phyloP scores from a whole-genome alignment of 192 early-diverging fungal genomes.

The Geosiphon pyriformis region DNA sequence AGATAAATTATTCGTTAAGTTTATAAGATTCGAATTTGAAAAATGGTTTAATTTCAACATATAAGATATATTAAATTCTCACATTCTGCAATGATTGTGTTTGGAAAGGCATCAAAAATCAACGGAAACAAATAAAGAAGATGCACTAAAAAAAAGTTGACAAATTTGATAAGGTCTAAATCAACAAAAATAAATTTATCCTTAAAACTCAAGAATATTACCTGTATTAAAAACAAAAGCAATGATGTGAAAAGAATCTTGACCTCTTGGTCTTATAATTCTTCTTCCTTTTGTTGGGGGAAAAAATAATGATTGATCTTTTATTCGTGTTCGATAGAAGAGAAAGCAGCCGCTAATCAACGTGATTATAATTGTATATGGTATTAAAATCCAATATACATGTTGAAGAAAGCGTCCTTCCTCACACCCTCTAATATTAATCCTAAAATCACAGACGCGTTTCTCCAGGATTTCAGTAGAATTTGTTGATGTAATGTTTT shows the following conservation, averaged over 20 bases:
- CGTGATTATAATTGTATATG: neutral
- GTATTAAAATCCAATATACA: neutral
- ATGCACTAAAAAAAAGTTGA: no score
- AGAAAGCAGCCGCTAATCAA: neutral
- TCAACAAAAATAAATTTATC: no score
- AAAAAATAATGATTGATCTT: neutral
- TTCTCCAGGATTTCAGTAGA: neutral
- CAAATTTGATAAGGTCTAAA: no score
- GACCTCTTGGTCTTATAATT: constrained; percentile 9
- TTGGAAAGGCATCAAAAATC: neutral
- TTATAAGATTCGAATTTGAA: no score
- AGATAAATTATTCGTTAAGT: no score
- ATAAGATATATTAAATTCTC: no score
- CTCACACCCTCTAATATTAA: constrained; percentile 1
- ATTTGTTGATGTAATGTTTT: neutral
- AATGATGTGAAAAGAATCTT: constrained; percentile 6
- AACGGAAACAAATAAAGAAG: neutral
- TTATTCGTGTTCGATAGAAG: neutral
- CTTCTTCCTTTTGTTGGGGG: constrained; percentile 2
- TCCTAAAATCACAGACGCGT: constrained; percentile 15
- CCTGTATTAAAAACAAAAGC: neutral
- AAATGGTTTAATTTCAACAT: no score
- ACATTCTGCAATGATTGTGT: neutral
- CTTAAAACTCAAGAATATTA: neutral
- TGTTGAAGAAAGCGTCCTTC: neutral